These are phyloP conservation scores for Hypoxylon sp. DNA, from an alignment of 2,329 filamentous ascomycete species.

Conservation along the genomic window DNA sequence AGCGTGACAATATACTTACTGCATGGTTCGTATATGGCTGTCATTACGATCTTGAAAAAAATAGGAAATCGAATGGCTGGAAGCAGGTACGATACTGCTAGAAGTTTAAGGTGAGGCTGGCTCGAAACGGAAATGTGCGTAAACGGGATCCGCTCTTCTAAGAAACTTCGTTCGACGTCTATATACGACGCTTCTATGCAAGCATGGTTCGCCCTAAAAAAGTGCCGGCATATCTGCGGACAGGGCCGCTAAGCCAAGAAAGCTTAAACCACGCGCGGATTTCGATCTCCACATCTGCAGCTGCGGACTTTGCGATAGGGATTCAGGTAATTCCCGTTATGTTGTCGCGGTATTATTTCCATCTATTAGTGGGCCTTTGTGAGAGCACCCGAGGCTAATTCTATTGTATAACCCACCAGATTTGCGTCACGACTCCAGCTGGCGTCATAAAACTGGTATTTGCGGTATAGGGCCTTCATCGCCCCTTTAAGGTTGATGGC, in stretches of 20 bases:
- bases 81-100: background rate
- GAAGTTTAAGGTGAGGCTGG: background rate
- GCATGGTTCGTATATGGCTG: background rate
- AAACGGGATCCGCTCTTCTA: background rate
- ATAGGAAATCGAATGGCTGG: background rate
- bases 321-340: conserved; percentile 6
- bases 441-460: conserved; percentile 10
- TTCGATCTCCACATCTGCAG: conserved; percentile 7
- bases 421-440: conserved; percentile 14
- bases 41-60: background rate
- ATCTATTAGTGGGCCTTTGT: background rate
- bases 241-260: conserved; percentile 5
- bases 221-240: background rate
- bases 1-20: background rate
- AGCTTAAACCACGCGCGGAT: background rate
- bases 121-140: background rate
- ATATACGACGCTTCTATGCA: background rate
- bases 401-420: background rate
- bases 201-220: background rate
- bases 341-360: background rate
- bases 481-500: background rate
- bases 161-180: background rate
- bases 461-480: conserved; percentile 6
- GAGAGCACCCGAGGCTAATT: background rate
- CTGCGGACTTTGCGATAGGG: conserved; percentile 12